These are phyloP conservation scores for Xylaria nigripes DNA, from an alignment of 495 filamentous ascomycete species.

Conservation along the genomic window DNA sequence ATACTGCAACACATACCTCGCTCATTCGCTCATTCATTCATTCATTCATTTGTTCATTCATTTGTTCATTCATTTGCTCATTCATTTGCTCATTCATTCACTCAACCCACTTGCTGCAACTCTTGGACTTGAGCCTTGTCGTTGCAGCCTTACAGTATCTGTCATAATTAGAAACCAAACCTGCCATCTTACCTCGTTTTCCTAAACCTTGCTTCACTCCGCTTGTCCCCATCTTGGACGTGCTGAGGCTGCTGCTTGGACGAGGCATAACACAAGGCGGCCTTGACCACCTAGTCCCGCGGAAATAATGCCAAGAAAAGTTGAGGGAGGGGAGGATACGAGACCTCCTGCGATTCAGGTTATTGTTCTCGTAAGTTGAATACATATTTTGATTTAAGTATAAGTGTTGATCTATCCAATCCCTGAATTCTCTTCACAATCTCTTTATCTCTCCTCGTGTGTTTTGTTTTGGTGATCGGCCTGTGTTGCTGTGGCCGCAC, in stretches of 20 bases:
- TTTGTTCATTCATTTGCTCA: neutral
- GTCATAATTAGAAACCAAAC: too few relatives aligned
- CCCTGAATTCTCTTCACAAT: neutral
- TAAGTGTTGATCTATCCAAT: neutral
- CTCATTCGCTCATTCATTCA: too few relatives aligned
- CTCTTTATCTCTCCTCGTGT: neutral
- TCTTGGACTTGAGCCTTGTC: too few relatives aligned
- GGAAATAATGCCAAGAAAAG: neutral
- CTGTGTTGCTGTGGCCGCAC: neutral
- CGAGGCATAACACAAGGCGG: too few relatives aligned
- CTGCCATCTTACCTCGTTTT: too few relatives aligned
- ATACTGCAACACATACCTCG: too few relatives aligned
- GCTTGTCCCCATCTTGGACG: too few relatives aligned
- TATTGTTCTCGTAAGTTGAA: slow-evolving; percentile 65
- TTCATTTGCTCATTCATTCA: neutral
- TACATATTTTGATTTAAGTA: slow-evolving; percentile 3
- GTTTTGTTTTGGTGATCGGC: neutral
- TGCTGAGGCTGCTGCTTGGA: too few relatives aligned
- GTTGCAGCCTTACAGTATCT: too few relatives aligned
- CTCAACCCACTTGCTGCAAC: neutral
- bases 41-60: too few relatives aligned
- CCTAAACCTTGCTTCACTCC: too few relatives aligned
- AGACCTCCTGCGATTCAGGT: slow-evolving; percentile 58
- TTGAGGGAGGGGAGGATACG: slow-evolving; percentile 12
- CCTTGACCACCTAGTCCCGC: neutral